A percentile compares a stretch with the other conserved stretches of the same genome.
phyloP scores from a whole-genome alignment of 768 basidiomycete species.

The Saitozyma sp. region DNA sequence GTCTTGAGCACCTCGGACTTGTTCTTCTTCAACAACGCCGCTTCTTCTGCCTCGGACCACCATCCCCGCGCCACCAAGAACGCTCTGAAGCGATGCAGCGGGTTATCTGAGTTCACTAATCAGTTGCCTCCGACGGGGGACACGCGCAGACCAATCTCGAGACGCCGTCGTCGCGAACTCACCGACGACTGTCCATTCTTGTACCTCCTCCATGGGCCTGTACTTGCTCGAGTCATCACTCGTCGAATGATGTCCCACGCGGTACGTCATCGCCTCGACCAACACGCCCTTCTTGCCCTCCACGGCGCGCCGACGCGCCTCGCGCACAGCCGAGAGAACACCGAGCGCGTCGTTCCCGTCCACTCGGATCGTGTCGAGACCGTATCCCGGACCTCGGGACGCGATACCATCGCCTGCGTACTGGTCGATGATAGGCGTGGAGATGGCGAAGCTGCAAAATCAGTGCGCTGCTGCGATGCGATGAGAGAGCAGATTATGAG shows the following conservation, averaged over 20 bases:
- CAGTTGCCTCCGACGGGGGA: too few relatives aligned
- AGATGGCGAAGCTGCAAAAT: constrained; percentile 71
- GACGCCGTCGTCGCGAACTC: constrained; percentile 18
- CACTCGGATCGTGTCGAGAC: constrained; percentile 84
- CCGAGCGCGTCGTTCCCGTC: constrained; percentile 89
- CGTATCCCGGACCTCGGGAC: constrained; percentile 85
- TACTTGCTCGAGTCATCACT: constrained; percentile 97
- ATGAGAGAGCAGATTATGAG: not conserved
- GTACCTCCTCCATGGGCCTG: constrained; percentile 81
- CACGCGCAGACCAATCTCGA: constrained; percentile 8
- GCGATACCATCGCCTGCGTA: constrained; percentile 92
- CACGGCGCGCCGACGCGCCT: constrained; percentile 41
- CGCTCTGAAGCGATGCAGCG: constrained; percentile 76
- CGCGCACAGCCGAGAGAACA: constrained; percentile 59
- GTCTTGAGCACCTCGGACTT: constrained; percentile 74
- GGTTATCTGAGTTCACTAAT: constrained; percentile 62
- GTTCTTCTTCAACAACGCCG: constrained; percentile 65
- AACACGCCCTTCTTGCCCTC: constrained; percentile 41
- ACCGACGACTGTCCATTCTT: constrained; percentile 78
- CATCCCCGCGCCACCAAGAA: constrained; percentile 80
- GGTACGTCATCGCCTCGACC: constrained; percentile 75
- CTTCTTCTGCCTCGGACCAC: constrained; percentile 79
- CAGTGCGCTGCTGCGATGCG: not conserved
- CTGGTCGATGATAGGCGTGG: constrained; percentile 84
- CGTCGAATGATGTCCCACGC: constrained; percentile 72